phyloP scores from a whole-genome alignment of 73 alveolate genomes.

The Blepharisma japonicum region DNA sequence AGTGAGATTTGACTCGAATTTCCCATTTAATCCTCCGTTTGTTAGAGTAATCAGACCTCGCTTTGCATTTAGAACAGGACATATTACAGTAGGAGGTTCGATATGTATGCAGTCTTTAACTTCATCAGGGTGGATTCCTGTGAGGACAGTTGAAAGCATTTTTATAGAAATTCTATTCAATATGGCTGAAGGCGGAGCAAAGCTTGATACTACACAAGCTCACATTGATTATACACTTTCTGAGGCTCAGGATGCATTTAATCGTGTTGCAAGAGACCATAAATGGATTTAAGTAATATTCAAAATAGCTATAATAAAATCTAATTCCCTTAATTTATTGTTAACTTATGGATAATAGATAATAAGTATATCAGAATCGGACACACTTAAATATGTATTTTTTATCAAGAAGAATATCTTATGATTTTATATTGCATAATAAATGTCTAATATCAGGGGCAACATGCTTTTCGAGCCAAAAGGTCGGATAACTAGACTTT shows the following conservation, averaged over 20 bases:
- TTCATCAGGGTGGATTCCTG: constrained; percentile 71
- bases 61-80: constrained; percentile 73
- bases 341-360: too few species aligned
- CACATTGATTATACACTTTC: constrained; percentile 35
- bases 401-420: too few species aligned
- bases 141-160: constrained; percentile 53
- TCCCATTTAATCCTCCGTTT: constrained; percentile 68
- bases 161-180: constrained; percentile 50
- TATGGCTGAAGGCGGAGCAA: constrained; percentile 54
- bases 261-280: constrained; percentile 69
- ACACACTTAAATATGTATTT: too few species aligned
- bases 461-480: too few species aligned
- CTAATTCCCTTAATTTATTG: too few species aligned
- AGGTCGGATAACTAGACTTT: too few species aligned
- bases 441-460: too few species aligned
- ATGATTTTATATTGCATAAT: too few species aligned
- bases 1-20: constrained; percentile 35
- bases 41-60: constrained; percentile 72
- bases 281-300: constrained; percentile 44
- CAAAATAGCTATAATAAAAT: neutral
- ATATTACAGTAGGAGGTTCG: constrained; percentile 75
- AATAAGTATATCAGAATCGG: too few species aligned
- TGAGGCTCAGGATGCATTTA: constrained; percentile 66
- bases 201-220: constrained; percentile 37
- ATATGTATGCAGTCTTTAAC: constrained; percentile 70